Evolutionary conservation across 495 filamentous ascomycete species (phyloP), one percentile per base, ranked within the genome.

Genomic region (Penicillium canescens): DNA sequence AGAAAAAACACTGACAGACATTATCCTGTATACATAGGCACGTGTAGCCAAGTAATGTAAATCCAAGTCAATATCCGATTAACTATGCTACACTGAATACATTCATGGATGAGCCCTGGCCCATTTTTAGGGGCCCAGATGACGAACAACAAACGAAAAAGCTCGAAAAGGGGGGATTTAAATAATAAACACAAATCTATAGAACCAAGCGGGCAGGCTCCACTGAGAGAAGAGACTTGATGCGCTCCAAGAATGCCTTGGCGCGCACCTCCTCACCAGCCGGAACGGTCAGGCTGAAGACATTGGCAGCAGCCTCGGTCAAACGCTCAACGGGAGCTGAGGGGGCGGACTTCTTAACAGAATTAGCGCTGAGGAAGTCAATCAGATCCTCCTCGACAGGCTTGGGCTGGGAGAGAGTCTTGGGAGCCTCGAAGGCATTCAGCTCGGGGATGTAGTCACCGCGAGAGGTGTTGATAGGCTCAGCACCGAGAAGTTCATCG

Each of bases 211-310:
- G 78, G 14, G 86, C 92, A 13, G 94, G 92, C 71, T 96, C 88
- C 41, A 77, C 79, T 71, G 94, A 93, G 60, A 98, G 71, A 20
- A 91, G 79, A 16, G 74, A 73, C 82, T 96, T 95, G 34, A 97
- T 75, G 42, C 89, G 84, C 69, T 89, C 86, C 49, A 98, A 68
- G 74, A 96, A 98, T 3, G 84, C 76, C 65, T 77, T 79, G 9
- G 89, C 94, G 60, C 93, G 75, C 70, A 81, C 82, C 79, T 92
- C 89, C 63, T 98, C 94, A 6, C 77, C 80, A 61, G 77, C 84
- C 16, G 85, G 84, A 0, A 92, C 91, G 24, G 71, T 84, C 52
- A 97, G 71, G 64, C 86, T 91, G 63, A 96, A 92, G 0, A 91
- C 73, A 71, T 96, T 95, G 2, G 77, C 75, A n/a, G 86, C 80